Evolutionary conservation across 192 early-diverging fungal genomes (phyloP), one percentile per base, ranked within the genome.

Genomic region (Lunasporangiospora selenospora): DNA sequence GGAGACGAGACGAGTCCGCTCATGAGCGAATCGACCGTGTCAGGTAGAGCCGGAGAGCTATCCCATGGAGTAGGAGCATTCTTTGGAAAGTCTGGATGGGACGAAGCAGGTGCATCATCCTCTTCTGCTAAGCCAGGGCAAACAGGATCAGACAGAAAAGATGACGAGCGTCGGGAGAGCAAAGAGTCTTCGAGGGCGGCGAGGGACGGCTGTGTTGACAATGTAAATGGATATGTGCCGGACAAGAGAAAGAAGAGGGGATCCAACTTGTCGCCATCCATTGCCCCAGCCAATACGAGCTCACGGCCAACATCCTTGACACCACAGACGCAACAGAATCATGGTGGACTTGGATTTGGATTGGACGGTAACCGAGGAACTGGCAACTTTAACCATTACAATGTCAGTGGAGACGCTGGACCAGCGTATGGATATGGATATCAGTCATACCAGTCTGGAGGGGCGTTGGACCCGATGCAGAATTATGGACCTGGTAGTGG

Each of bases 11-110:
- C 39, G 4, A 46, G 47, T 16, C 69, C 69, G 15, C 53, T 73
- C 47, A 73, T 63, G 69, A 73, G 39, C 8, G 69, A 73, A 32
- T 63, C 69, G n/a, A n/a, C n/a, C n/a, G n/a, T n/a, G n/a, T n/a
- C n/a, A n/a, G n/a, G n/a, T n/a, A n/a, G n/a, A n/a, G n/a, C n/a
- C n/a, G n/a, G n/a, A n/a, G n/a, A n/a, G n/a, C n/a, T n/a, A n/a
- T n/a, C n/a, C 13, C 34, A 13, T 21, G 31, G 16, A 26, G 18
- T 29, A 15, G 65, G 56, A 18, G 36, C 65, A 16, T 55, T 59
- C 0, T 73, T 73, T 62, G 69, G 69, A 0, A 73, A 73, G 41
- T 16, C 53, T 16, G 69, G 69, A 24, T 73, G 69, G 69, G 48
- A 45, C n/a, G 29, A 43, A 36, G 26, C 30, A 31, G 11, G 21